Percentiles rank a stretch among this genome's conserved stretches.
phyloP scores from a whole-genome alignment of 441 rosid species.

The Populus trichocarpa region DNA sequence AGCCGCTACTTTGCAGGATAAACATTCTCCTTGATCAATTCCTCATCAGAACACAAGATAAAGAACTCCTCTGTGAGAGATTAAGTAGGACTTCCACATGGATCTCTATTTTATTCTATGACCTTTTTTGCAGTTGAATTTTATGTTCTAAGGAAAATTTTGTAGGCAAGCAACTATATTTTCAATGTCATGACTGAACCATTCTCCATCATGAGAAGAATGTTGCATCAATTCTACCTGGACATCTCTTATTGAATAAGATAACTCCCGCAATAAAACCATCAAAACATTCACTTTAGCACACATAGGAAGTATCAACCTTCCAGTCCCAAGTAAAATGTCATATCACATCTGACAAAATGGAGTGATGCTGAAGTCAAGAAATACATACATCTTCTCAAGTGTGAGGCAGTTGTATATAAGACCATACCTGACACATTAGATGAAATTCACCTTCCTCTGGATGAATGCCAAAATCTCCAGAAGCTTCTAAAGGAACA shows the following conservation, averaged over 20 bases:
- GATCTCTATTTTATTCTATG: not conserved
- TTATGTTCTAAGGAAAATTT: not conserved
- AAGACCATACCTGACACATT: constrained; percentile 84
- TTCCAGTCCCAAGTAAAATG: not conserved
- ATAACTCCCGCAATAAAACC: not conserved
- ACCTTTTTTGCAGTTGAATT: not conserved
- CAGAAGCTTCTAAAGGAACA: constrained; percentile 98
- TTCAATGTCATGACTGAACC: not conserved
- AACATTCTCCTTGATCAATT: not conserved
- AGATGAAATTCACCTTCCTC: constrained; percentile 99
- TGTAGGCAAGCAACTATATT: not conserved
- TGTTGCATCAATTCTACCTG: not conserved
- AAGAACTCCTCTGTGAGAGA: not conserved
- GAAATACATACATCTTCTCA: not conserved
- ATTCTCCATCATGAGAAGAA: not conserved
- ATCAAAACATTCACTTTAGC: not conserved
- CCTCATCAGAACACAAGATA: not conserved
- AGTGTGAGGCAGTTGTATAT: not conserved
- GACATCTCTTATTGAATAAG: not conserved
- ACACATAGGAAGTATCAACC: not conserved
- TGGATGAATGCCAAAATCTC: constrained; percentile 98
- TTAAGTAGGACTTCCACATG: not conserved
- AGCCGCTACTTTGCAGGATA: not conserved
- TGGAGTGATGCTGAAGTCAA: constrained; percentile 6
- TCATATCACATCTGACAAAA: not conserved